Base-by-base conservation (phyloP, 108 stramenopile genomes). In the Cyclotella atomus region DNA sequence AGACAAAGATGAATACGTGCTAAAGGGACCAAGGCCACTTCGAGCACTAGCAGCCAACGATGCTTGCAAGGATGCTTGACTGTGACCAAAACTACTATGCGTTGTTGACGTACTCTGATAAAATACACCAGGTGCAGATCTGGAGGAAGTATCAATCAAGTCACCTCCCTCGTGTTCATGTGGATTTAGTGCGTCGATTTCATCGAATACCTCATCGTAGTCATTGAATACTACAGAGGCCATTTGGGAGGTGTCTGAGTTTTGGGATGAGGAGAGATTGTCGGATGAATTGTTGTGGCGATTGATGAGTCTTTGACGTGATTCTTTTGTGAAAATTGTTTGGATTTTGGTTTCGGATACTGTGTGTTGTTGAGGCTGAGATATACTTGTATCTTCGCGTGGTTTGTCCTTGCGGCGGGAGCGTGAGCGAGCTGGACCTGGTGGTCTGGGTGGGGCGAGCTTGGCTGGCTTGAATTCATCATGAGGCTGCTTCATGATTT, bases 121-220 rank as follows among this genome's bases (percentile, higher is more conserved):
- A 15, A 65, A 9, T 46, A 34, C 32, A 16, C 19, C 8, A 4
- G 47, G 47, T 17, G 47, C 47, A 49, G 17, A n/a, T n/a, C 47
- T 8, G 9, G 52, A 23, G 2, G 65, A 68, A 35, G 50, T 64
- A 41, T 65, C 55, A 7, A 59, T 47, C 9, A 67, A 25, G 0
- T 59, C 43, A 2, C 70, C 77, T 0, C 70, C 77, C 57, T 77
- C 69, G 47, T 70, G 54, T 16, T 65, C 46, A 20, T 70, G 64
- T 25, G 77, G 77, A 49, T 59, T n/a, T 49, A 78, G 35, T 19
- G 44, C 59, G 35, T 78, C 77, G 20, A 71, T 38, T 32, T 78
- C 77, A 27, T 66, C 65, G 33, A 67, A 78, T 7, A 71, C 52
- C 47, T 3, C 10, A 20, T 49, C 47, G 47, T 49, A 49, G 47